These are phyloP conservation scores for Arachnomyces sp. DNA, from an alignment of 2,329 filamentous ascomycete genomes.

Conservation along the genomic window DNA sequence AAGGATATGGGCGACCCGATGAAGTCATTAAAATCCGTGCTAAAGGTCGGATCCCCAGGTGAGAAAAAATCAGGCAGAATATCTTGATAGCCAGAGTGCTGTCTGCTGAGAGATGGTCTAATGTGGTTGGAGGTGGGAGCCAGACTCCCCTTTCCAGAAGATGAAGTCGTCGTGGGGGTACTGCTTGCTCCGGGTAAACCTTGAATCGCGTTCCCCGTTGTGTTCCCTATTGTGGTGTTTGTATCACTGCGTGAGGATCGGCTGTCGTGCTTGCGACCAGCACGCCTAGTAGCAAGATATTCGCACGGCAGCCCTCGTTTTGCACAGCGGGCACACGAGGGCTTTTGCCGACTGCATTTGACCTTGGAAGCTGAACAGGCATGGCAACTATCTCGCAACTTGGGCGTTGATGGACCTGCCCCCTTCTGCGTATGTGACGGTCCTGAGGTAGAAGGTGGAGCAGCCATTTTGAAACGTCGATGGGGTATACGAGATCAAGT, in stretches of 20 bases:
- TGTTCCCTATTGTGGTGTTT: too few species aligned
- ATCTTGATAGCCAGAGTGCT: neutral
- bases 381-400: constrained; percentile 32
- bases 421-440: too few species aligned
- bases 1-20: constrained; percentile 12
- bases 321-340: constrained; percentile 25
- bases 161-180: neutral
- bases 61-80: constrained; percentile 2
- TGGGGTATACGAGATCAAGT: too few species aligned
- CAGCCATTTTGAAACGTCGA: too few species aligned
- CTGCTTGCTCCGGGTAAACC: constrained; percentile 1
- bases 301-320: constrained; percentile 23
- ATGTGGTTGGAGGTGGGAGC: too few species aligned
- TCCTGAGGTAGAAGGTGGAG: neutral
- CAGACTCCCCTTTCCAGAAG: too few species aligned
- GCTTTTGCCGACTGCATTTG: neutral
- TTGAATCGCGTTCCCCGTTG: too few species aligned
- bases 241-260: too few species aligned
- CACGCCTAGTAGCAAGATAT: constrained; percentile 25
- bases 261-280: constrained; percentile 16
- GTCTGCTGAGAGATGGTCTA: too few species aligned
- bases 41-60: constrained; percentile 1
- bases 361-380: constrained; percentile 31
- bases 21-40: constrained; percentile 12
- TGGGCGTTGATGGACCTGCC: constrained; percentile 7